These are phyloP conservation scores for Neofusicoccum kwambonambiense DNA, from an alignment of 2,329 filamentous ascomycete genomes.

Conservation along the genomic window DNA sequence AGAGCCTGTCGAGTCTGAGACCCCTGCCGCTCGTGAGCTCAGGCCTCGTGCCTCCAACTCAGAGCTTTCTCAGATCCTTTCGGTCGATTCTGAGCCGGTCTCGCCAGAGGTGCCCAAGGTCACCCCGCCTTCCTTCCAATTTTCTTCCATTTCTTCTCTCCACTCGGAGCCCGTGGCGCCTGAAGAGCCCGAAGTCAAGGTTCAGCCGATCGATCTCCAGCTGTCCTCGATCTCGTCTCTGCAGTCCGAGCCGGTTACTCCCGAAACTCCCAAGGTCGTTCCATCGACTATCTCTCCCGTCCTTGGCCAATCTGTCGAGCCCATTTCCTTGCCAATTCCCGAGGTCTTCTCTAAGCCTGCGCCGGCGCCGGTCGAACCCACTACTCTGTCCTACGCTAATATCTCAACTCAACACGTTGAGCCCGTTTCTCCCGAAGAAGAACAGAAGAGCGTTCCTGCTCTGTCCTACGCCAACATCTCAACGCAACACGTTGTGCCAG, in stretches of 20 bases:
- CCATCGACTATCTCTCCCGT: background rate
- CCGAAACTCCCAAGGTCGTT: background rate
- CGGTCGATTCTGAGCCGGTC: constrained; percentile 21
- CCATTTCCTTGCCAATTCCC: constrained; percentile 15
- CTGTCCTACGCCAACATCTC: constrained; percentile 30
- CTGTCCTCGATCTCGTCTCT: constrained; percentile 22
- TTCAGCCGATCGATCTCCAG: constrained; percentile 9
- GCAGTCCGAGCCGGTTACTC: constrained; percentile 21
- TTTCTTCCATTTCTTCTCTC: constrained; percentile 12
- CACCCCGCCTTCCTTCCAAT: background rate
- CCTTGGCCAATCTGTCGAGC: constrained; percentile 18
- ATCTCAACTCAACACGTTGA: constrained; percentile 31
- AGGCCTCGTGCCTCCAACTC: background rate
- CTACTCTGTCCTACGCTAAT: constrained; percentile 27
- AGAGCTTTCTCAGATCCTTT: constrained; percentile 4
- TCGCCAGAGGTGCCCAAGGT: constrained; percentile 4
- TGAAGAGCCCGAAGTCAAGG: constrained; percentile 16
- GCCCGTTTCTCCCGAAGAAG: constrained; percentile 23
- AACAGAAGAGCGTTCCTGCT: constrained; percentile 10
- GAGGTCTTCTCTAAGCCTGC: background rate
- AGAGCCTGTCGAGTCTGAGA: constrained; percentile 13
- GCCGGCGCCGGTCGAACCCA: constrained; percentile 22
- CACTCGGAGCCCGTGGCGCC: constrained; percentile 10
- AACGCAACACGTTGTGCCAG: constrained; percentile 31
- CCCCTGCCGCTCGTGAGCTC: background rate